Evolutionary conservation across 2,329 filamentous ascomycete species (phyloP), one percentile per base, ranked within the genome.

Genomic region (Ophiostoma sp.): DNA sequence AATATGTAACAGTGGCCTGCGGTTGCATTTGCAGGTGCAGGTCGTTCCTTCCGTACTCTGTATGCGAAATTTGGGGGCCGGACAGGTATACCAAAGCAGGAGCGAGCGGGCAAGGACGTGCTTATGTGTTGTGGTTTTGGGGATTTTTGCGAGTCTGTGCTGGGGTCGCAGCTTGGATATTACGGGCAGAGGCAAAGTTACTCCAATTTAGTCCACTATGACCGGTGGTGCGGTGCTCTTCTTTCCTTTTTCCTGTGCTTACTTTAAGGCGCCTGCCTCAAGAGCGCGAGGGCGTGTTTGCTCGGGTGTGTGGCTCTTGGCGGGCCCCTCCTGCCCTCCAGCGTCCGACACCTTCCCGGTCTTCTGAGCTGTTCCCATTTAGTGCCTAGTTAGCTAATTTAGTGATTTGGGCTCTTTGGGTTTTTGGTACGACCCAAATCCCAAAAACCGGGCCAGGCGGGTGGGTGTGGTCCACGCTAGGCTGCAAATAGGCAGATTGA

Each of bases 401-500:
- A 62, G 57, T 62, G 27, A 20, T 62, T 62, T 35, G 31, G 23
- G 10, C 23, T 62, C 27, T 35, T 62, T 62, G 23, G 57, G 57
- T 13, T 35, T 33, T 62, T 17, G 31, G 31, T 20, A 64, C 33
- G 60, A 36, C 60, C 57, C 57, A 62, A 62, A 62, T 33, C 57
- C 57, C 57, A 62, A 62, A 62, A 62, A 39, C 60, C 60, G 33
- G 60, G 60, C 60, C 60, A 65, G 60, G 17, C 62, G 62, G 31
- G 31, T 39, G 62, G 33, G 6, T 65, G 35, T 65, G 62, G 65
- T 39, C 36, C 62, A 39, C 69, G 54, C 69, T 70, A 68, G 36
- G 48, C 66, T 62, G 27, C 15, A 64, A 64, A 27, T 17, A 39
- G 65, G 54, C 66, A 41, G 48, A 35, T 7, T 41, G 48, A 20